Conservation (phyloP, 1,284 basidiomycete species). For the Papiliotrema fonsecae region DNA sequence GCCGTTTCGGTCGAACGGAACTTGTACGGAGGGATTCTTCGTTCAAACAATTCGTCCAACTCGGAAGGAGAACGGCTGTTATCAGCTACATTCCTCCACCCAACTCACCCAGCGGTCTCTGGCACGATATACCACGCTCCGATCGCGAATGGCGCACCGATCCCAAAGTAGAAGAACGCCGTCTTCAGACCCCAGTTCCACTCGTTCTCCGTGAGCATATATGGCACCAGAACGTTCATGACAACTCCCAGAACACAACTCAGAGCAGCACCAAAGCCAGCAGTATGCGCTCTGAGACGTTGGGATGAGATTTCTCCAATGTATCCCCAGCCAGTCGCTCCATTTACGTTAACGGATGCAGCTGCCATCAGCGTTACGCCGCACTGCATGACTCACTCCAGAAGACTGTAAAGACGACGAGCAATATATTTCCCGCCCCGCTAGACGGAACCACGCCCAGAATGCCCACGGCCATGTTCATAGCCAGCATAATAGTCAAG, state of each 20-base stretch:
- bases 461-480: conserved; percentile 14
- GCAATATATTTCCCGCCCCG: conserved; percentile 10
- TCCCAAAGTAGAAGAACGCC: conserved; percentile 19
- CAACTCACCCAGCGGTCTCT: conserved; percentile 16
- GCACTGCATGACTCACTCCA: conserved; percentile 18
- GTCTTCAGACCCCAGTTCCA: conserved; percentile 22
- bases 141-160: conserved; percentile 13
- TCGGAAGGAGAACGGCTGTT: conserved; percentile 12
- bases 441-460: conserved; percentile 10
- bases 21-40: conserved; percentile 13
- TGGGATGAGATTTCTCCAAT: conserved; percentile 25
- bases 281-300: conserved; percentile 18
- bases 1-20: conserved; percentile 22
- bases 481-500: conserved; percentile 8
- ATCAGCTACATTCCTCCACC: not conserved
- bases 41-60: conserved; percentile 20
- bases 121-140: conserved; percentile 20
- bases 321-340: conserved; percentile 21
- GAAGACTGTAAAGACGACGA: conserved; percentile 17
- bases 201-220: conserved; percentile 15
- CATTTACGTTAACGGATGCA: conserved; percentile 15
- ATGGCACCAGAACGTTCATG: conserved; percentile 17
- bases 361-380: too few species aligned
- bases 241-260: conserved; percentile 13
- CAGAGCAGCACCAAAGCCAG: conserved; percentile 20